Evolutionary conservation across 169 alveolate species (phyloP).

Genomic region (Fabrea salina): DNA sequence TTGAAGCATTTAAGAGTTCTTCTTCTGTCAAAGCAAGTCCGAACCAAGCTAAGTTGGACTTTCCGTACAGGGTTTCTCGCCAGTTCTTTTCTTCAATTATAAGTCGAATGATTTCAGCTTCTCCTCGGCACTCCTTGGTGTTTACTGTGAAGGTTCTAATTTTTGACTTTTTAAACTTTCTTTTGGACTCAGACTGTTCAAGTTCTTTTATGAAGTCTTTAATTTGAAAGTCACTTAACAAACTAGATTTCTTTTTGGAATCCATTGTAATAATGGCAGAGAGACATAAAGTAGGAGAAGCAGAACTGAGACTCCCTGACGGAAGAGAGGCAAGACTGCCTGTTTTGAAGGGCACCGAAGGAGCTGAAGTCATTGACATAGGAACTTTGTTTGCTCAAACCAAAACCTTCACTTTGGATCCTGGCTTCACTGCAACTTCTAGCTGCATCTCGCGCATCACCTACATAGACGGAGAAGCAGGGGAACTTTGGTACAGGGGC

Average conservation of each 20-base stretch:
- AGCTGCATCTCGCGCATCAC: slow-evolving; percentile 79
- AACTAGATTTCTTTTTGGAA: slow-evolving; percentile 13
- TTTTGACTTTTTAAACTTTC: no score
- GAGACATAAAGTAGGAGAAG: slow-evolving; percentile 27
- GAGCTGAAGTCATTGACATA: slow-evolving; percentile 72
- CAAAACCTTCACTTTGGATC: slow-evolving; percentile 69
- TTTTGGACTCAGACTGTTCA: no score
- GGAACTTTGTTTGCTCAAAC: slow-evolving; percentile 45
- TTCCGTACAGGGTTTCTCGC: neutral
- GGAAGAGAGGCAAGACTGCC: slow-evolving; percentile 60
- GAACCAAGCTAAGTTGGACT: neutral
- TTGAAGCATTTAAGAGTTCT: neutral
- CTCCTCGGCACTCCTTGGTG: neutral
- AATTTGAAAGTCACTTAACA: neutral
- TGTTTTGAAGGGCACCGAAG: slow-evolving; percentile 56
- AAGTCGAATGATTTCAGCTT: neutral
- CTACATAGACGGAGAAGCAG: slow-evolving; percentile 83
- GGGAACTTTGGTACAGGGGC: slow-evolving; percentile 82
- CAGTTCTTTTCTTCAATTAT: neutral
- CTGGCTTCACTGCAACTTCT: slow-evolving; percentile 79
- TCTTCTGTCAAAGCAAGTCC: slow-evolving; percentile 18
- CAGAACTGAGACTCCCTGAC: slow-evolving; percentile 61
- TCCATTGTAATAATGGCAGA: slow-evolving; percentile 35
- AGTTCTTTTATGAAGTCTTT: neutral
- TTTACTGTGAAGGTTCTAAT: no score